Evolutionary conservation across 495 filamentous ascomycete species (phyloP).

Genomic region (Terfezia claveryi): DNA sequence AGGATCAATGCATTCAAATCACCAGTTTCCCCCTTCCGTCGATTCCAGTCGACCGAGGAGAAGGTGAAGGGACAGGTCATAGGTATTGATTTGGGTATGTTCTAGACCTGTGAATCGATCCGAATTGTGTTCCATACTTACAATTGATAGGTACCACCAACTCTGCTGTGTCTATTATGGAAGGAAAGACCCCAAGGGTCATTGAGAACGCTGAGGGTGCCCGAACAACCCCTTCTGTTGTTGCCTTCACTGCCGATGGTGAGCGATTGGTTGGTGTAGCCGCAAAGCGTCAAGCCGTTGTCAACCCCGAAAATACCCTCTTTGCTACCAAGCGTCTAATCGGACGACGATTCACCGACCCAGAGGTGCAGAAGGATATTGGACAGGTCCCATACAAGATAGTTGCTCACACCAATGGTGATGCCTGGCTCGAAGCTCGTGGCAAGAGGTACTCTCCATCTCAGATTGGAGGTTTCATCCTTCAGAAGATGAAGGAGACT

Average conservation of each 20-base stretch:
- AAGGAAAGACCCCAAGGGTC: conserved; percentile 83
- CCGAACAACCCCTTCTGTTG: conserved; percentile 88
- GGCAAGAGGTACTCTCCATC: conserved; percentile 96
- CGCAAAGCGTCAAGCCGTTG: conserved; percentile 95
- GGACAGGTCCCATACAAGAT: conserved; percentile 99
- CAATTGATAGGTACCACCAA: conserved; percentile 66
- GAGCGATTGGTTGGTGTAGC: conserved; percentile 95
- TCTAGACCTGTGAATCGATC: conserved; percentile 1
- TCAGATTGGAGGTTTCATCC: conserved; percentile 89
- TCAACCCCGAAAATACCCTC: conserved; percentile 97
- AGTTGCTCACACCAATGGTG: conserved; percentile 90
- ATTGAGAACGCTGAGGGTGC: conserved; percentile 97
- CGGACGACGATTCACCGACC: conserved; percentile 90
- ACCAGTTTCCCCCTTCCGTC: conserved; percentile 36
- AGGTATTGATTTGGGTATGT: conserved; percentile 93
- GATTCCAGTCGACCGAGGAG: conserved; percentile 69
- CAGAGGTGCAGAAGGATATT: conserved; percentile 92
- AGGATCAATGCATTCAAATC: conserved; percentile 33
- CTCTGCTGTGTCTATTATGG: conserved; percentile 93
- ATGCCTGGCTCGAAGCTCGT: conserved; percentile 92
- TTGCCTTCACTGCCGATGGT: conserved; percentile 90
- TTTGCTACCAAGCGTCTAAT: conserved; percentile 99
- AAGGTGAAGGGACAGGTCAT: conserved; percentile 92
- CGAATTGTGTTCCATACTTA: conserved; percentile 14
- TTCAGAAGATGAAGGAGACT: conserved; percentile 98